Evolutionary conservation across 2,329 filamentous ascomycete species (phyloP).

Genomic region (Fusarium avenaceum): DNA sequence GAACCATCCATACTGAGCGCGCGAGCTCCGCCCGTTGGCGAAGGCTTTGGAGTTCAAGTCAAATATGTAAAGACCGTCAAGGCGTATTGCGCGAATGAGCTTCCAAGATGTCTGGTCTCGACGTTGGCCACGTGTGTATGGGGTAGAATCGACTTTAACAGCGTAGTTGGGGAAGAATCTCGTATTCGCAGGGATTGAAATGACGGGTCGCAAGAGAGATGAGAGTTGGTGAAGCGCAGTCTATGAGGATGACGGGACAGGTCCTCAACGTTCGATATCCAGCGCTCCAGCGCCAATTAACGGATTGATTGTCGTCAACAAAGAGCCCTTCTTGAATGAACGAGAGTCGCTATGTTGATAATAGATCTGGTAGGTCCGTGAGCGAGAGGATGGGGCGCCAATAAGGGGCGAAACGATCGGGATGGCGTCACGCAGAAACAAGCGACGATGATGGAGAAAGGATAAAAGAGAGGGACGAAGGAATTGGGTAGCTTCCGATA

Average conservation of each 20-base stretch:
- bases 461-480: constrained; percentile 28
- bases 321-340: constrained; percentile 28
- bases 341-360: constrained; percentile 34
- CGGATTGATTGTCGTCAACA: constrained; percentile 17
- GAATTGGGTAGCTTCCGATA: constrained; percentile 36
- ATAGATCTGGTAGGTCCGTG: constrained; percentile 27
- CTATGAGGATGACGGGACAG: constrained; percentile 10
- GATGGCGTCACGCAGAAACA: constrained; percentile 40
- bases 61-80: neutral
- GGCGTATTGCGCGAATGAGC: neutral
- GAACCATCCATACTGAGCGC: constrained; percentile 45
- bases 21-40: constrained; percentile 46
- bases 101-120: neutral
- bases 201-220: constrained; percentile 17
- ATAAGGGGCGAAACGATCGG: constrained; percentile 39
- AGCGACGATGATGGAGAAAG: constrained; percentile 36
- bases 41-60: constrained; percentile 37
- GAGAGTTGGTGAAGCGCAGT: constrained; percentile 16
- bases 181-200: constrained; percentile 36
- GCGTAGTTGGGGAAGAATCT: constrained; percentile 12
- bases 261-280: neutral
- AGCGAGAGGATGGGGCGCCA: constrained; percentile 35
- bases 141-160: constrained; percentile 12
- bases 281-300: constrained; percentile 31
- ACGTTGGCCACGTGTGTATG: constrained; percentile 10